Evolutionary conservation across 192 early-diverging fungal species (phyloP), one percentile per base, ranked within the genome.

Genomic region (Endogone sp.): DNA sequence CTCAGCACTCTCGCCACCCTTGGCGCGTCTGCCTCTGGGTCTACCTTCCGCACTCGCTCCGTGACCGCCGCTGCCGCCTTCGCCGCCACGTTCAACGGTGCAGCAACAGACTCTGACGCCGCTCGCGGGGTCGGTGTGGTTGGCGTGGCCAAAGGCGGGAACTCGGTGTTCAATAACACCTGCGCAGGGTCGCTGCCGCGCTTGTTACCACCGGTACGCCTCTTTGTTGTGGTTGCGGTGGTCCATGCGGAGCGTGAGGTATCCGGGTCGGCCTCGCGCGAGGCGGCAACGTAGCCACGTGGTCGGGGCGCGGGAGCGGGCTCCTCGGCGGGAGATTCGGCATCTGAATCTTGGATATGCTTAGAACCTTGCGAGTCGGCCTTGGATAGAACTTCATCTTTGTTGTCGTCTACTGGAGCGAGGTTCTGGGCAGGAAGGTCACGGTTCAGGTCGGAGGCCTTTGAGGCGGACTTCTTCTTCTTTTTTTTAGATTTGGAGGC

Each of bases 391-490:
- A 31, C 56, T 16, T 60, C 58, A 59, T 37, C 4, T 59, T 27
- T 21, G 23, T 57, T 24, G 27, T 13, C 49, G 31, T 0, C 22
- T n/a, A 6, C 20, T 3, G 29, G 22, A 58, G 65, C n/a, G 1
- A 21, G 55, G 4, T 60, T 27, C 31, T 3, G 28, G 37, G 60
- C 0, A 58, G 23, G 23, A 26, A 27, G 26, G 60, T 60, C 29
- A 29, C 30, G 57, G 29, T 60, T 13, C 26, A 56, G 29, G 60
- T 21, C 67, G 57, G 27, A 13, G 60, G 27, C 60, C 57, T 44
- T 16, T 66, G 44, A 25, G 65, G 65, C 32, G 27, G 44, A 11
- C 54, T 66, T 66, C 28, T 66, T 66, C 65, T 66, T 66, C 28
- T 66, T 25, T 24, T 66, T 66, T 24, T 66, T 66, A 32, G 16